A percentile compares a stretch with the other conserved stretches of the same genome.
Conservation (phyloP, 2,329 filamentous ascomycete species). For the Graphilbum sp. region DNA sequence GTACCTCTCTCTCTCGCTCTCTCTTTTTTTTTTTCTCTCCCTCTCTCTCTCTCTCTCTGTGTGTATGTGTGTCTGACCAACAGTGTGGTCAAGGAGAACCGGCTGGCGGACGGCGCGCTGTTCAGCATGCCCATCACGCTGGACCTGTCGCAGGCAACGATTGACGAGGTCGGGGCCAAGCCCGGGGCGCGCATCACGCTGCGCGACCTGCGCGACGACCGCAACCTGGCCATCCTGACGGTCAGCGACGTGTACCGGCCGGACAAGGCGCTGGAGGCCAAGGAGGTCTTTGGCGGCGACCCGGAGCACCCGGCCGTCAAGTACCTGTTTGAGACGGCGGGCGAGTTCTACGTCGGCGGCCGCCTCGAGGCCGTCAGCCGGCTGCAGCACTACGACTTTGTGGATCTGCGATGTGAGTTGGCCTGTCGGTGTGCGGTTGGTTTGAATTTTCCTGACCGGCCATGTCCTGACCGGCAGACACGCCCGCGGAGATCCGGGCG, state of each 20-base stretch:
- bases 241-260: constrained; percentile 91
- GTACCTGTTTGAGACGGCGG: constrained; percentile 66
- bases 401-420: constrained; percentile 59
- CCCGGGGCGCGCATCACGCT: constrained; percentile 70
- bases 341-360: constrained; percentile 87
- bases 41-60: not conserved
- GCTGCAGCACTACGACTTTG: constrained; percentile 97
- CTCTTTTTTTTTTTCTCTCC: not conserved
- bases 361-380: constrained; percentile 92
- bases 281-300: constrained; percentile 84
- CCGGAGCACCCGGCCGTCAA: constrained; percentile 85
- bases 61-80: too few relatives aligned
- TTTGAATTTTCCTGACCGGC: not conserved
- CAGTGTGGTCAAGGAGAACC: constrained; percentile 77
- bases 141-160: constrained; percentile 60
- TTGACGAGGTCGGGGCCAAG: constrained; percentile 62
- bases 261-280: constrained; percentile 79
- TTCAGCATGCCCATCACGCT: constrained; percentile 97
- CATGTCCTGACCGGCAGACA: constrained; percentile 36
- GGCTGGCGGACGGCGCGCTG: constrained; percentile 74
- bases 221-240: constrained; percentile 87
- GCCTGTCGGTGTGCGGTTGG: too few relatives aligned
- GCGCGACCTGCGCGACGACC: constrained; percentile 90
- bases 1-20: constrained; percentile 21
- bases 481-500: constrained; percentile 80